Evolutionary conservation across 2,329 filamentous ascomycete genomes (phyloP).

Genomic region (Nemania sp.): DNA sequence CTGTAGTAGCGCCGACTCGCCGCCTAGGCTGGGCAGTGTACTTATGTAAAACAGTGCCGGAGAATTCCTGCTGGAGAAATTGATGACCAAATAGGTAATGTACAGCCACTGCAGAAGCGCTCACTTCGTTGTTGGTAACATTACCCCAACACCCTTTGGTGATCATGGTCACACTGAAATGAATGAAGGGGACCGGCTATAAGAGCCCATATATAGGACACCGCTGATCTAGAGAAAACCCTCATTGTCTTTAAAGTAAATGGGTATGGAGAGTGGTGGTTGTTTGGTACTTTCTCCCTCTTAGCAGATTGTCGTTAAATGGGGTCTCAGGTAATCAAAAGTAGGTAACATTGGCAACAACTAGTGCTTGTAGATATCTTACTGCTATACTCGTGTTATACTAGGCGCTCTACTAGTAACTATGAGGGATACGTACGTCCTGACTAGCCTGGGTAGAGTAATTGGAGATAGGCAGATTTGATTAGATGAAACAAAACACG

Average conservation of each 20-base stretch:
- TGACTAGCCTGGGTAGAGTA: no score
- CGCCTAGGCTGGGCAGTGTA: constrained; percentile 2
- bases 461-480: no score
- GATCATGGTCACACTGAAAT: constrained; percentile 12
- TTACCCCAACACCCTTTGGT: constrained; percentile 23
- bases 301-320: neutral
- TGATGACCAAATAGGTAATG: constrained; percentile 9
- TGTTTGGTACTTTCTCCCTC: neutral
- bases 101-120: neutral
- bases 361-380: neutral
- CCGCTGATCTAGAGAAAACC: neutral
- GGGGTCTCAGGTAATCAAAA: neutral
- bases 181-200: neutral
- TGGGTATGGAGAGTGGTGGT: neutral
- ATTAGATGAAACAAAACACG: no score
- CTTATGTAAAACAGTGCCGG: constrained; percentile 28
- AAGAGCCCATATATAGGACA: neutral
- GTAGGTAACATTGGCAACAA: neutral
- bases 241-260: neutral
- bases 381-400: neutral
- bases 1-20: constrained; percentile 35
- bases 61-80: constrained; percentile 16
- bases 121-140: constrained; percentile 19
- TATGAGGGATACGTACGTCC: neutral
- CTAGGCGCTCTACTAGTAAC: neutral